Percentiles rank a stretch among this genome's conserved stretches.
phyloP scores from a whole-genome alignment of 768 basidiomycete species.

The Leucocoprinus birnbaumii region DNA sequence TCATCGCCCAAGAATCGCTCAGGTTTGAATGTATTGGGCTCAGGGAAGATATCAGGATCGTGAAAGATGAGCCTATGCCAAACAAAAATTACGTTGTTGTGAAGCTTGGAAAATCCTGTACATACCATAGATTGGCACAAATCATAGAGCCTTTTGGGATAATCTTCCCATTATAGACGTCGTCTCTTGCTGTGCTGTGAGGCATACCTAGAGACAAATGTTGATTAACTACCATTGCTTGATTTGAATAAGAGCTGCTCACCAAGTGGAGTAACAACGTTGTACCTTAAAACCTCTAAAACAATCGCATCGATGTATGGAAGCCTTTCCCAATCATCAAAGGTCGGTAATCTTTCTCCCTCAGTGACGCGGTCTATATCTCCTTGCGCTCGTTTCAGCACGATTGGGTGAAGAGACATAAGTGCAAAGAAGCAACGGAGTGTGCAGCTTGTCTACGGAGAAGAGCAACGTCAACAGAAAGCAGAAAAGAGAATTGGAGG shows the following conservation, averaged over 20 bases:
- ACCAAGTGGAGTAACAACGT: conserved; percentile 23
- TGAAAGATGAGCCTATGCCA: conserved; percentile 18
- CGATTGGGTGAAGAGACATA: conserved; percentile 35
- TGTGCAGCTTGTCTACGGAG: neutral
- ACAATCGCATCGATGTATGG: conserved; percentile 20
- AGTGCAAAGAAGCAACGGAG: conserved; percentile 26
- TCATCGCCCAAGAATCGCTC: conserved; percentile 20
- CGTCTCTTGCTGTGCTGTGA: conserved; percentile 4
- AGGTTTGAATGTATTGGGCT: conserved; percentile 19
- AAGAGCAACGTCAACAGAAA: neutral
- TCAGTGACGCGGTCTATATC: conserved; percentile 35
- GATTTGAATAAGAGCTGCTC: conserved; percentile 3
- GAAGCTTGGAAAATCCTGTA: conserved; percentile 10
- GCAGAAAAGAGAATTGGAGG: neutral
- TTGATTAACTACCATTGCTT: neutral
- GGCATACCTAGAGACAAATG: conserved; percentile 7
- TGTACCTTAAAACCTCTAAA: conserved; percentile 23
- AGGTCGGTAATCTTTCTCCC: conserved; percentile 18
- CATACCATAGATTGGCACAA: conserved; percentile 15
- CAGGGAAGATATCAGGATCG: conserved; percentile 18
- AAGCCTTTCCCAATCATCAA: conserved; percentile 18
- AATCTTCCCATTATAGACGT: conserved; percentile 13
- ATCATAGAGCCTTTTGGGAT: conserved; percentile 20
- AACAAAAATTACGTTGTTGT: conserved; percentile 14
- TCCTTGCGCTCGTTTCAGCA: conserved; percentile 32